Base-by-base conservation (phyloP, 1,284 basidiomycete genomes). In the Pascua sp. region DNA sequence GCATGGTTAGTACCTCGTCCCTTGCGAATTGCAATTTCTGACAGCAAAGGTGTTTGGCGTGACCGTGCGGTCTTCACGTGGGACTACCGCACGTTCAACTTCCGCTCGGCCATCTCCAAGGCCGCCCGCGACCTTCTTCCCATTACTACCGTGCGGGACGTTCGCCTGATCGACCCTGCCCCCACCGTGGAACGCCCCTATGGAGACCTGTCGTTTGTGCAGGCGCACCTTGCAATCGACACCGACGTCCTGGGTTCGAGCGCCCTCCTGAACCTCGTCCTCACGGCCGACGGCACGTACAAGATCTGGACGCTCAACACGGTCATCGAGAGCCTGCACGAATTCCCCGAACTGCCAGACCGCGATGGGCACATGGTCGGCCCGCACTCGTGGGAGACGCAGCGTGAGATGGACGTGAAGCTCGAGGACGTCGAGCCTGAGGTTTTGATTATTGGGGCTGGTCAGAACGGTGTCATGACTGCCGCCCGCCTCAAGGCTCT, bases 61-160 rank as follows among this genome's bases (percentile, higher is more conserved):
- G 67, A 68, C 62, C 54, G 55, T 32, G 43, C 55, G 12, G 57
- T 54, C 2, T 62, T 60, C 59, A 85, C 85, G 11, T 86, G 84
- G 84, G 81, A 84, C 62, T 82, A 86, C 66, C 82, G 85, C 51
- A 86, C 85, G 0, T 83, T 86, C 71, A 78, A 80, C 53, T 80
- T 82, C 32, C 54, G 60, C 12, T 48, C 70, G 5, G 68, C 69
- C 54, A 81, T 86, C 62, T 16, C 11, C 36, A 45, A 47, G 40
- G 69, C 69, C 5, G 65, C 68, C 12, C 18, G 10, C 12, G 66
- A 69, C 44, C 62, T 69, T 7, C 32, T 56, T 8, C 49, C 49
- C 16, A 12, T 45, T 0, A 64, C 62, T n/a, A 24, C 5, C 4
- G 45, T 64, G 78, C 4, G 68, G 15, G 67, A 76, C 11, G 71